phyloP scores from a whole-genome alignment of 2,329 filamentous ascomycete genomes.

The Massarina eburnea region DNA sequence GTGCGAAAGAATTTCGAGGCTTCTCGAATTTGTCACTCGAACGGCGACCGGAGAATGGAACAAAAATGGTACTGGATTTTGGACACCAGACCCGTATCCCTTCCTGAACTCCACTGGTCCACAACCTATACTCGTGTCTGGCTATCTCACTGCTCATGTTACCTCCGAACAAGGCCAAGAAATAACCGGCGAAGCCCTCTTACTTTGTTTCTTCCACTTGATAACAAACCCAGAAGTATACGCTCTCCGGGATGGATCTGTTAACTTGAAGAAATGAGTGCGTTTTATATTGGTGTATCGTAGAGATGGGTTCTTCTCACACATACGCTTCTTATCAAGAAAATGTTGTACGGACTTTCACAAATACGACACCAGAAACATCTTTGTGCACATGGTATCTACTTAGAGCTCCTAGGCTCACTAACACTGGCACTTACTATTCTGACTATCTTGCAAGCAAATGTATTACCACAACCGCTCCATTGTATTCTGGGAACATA shows the following conservation, averaged over 20 bases:
- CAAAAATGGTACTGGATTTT: too few species aligned
- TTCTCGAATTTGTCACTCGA: not conserved
- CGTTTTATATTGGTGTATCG: constrained; percentile 8
- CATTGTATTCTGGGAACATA: too few species aligned
- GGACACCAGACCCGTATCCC: too few species aligned
- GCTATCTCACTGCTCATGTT: constrained; percentile 9
- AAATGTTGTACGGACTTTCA: not conserved
- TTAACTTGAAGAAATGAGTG: constrained; percentile 21
- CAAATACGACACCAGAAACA: constrained; percentile 9
- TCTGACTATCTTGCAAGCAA: constrained; percentile 8
- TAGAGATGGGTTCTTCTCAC: constrained; percentile 4
- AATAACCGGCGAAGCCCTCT: not conserved
- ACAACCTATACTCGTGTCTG: constrained; percentile 18
- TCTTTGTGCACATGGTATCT: constrained; percentile 2
- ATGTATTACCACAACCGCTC: too few species aligned
- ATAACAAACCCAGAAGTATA: not conserved
- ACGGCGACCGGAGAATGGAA: not conserved
- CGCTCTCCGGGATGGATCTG: constrained; percentile 14
- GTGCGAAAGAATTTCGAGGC: not conserved
- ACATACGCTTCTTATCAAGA: constrained; percentile 6
- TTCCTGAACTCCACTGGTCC: constrained; percentile 22
- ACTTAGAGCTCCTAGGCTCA: not conserved
- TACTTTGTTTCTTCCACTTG: not conserved
- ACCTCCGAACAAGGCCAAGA: too few species aligned
- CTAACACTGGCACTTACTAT: constrained; percentile 3